Conservation (phyloP, 805 yeast species). For the Saccharomycopsis schoenii region DNA sequence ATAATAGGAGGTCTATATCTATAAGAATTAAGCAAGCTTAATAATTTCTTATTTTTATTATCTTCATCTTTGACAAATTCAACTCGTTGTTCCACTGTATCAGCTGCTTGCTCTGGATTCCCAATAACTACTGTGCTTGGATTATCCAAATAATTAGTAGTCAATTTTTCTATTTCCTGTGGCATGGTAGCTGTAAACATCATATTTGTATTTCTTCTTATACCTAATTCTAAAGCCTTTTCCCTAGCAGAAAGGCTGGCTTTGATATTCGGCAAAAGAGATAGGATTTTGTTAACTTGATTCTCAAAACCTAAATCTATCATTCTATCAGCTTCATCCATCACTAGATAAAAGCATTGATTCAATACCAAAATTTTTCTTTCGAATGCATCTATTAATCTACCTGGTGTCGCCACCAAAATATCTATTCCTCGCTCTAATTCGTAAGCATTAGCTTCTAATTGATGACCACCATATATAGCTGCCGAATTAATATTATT, state of each 20-base stretch:
- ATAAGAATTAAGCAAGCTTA: constrained; percentile 27
- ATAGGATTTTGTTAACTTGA: constrained; percentile 54
- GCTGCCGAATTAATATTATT: constrained; percentile 39
- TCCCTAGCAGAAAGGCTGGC: background rate
- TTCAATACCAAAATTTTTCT: constrained; percentile 50
- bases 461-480: constrained; percentile 83
- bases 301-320: constrained; percentile 89
- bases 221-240: constrained; percentile 11
- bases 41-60: constrained; percentile 35
- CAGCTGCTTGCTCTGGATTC: constrained; percentile 51
- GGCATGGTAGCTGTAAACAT: constrained; percentile 97
- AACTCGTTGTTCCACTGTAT: constrained; percentile 61
- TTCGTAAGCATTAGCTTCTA: constrained; percentile 58
- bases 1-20: constrained; percentile 51
- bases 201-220: constrained; percentile 47
- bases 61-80: constrained; percentile 39
- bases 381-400: constrained; percentile 73
- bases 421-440: constrained; percentile 61
- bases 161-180: constrained; percentile 54
- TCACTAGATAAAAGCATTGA: constrained; percentile 56
- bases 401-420: constrained; percentile 90
- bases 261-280: constrained; percentile 36
- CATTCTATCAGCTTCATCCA: constrained; percentile 97
- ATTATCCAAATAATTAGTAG: constrained; percentile 46
- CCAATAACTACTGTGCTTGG: constrained; percentile 67